Base-by-base conservation (phyloP, 495 filamentous ascomycete genomes). In the Bacidia rubella region DNA sequence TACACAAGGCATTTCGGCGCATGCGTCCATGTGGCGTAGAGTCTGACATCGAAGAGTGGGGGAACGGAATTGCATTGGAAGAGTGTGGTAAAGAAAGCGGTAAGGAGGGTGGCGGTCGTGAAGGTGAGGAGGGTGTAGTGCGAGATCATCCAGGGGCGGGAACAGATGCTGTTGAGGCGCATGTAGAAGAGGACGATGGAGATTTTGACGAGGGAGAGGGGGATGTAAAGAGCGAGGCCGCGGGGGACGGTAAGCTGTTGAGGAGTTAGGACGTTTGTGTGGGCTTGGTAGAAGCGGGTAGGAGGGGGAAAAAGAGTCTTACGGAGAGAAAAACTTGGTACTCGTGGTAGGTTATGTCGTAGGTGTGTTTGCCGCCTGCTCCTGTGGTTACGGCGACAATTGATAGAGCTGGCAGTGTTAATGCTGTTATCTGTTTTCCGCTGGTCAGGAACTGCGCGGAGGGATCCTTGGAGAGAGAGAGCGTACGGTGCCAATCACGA, bases 131-230 rank as follows among this genome's bases (percentile, higher is more conserved):
- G 53, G 21, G 39, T 43, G 19, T 35, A 39, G 52, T 58, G 56
- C 17, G 51, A 44, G 12, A 58, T 51, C 48, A 46, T 54, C 60
- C 60, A 62, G 9, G 1, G 4, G 27, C 47, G 35, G 7, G 60
- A 61, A 1, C 55, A 52, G 4, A 61, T 22, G n/a, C 51, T 39
- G 42, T 54, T 61, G 11, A 62, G 52, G 20, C 60, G 59, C 52
- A 47, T 47, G 20, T 58, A 59, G 52, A 61, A 62, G 20, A 60
- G 32, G 24, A 47, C 49, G 40, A 61, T 61, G 5, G 59, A 61
- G 11, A 60, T 43, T 48, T 61, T 61, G 49, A 61, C 54, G 7
- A 57, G 12, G 26, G 52, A 53, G 23, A 61, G 53, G 3, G 59
- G 2, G 24, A 60, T 17, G 49, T 53, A 61, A 49, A 60, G 60